These are phyloP conservation scores for Verruconis gallopava DNA, from an alignment of 2,329 filamentous ascomycete species.

Conservation along the genomic window DNA sequence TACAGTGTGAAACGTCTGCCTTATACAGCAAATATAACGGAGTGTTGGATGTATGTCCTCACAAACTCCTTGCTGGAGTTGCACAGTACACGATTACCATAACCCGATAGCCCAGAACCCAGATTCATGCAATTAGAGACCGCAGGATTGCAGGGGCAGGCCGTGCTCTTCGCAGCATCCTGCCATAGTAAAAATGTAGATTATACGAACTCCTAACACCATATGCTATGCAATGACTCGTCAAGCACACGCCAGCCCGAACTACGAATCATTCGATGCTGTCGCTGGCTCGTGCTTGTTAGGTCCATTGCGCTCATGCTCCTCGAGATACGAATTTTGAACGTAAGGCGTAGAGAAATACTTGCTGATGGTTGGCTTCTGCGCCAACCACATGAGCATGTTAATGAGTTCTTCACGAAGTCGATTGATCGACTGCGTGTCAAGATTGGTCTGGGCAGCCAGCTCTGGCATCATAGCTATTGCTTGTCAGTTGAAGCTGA, in stretches of 20 bases:
- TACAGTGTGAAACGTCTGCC: too few relatives aligned
- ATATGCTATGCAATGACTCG: background rate
- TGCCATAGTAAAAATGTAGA: too few relatives aligned
- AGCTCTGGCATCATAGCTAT: slow-evolving; percentile 82
- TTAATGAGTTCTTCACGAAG: slow-evolving; percentile 80
- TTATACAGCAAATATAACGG: too few relatives aligned
- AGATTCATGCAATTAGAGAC: too few relatives aligned
- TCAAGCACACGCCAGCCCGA: background rate
- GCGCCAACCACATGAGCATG: slow-evolving; percentile 74
- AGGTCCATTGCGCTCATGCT: background rate
- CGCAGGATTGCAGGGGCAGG: too few relatives aligned
- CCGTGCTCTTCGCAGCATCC: too few relatives aligned
- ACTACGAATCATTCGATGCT: background rate
- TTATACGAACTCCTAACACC: background rate
- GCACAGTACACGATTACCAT: too few relatives aligned
- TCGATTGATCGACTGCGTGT: slow-evolving; percentile 75
- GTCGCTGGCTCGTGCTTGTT: background rate
- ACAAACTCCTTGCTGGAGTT: too few relatives aligned
- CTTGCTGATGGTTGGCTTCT: slow-evolving; percentile 47
- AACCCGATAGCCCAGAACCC: too few relatives aligned
- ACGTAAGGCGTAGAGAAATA: slow-evolving; percentile 66
- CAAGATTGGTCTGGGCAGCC: slow-evolving; percentile 96
- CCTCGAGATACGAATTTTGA: background rate
- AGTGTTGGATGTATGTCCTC: too few relatives aligned
- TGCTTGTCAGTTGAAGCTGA: too few relatives aligned